Base-by-base conservation (phyloP, 805 yeast genomes). In the Candida vaughaniae region DNA sequence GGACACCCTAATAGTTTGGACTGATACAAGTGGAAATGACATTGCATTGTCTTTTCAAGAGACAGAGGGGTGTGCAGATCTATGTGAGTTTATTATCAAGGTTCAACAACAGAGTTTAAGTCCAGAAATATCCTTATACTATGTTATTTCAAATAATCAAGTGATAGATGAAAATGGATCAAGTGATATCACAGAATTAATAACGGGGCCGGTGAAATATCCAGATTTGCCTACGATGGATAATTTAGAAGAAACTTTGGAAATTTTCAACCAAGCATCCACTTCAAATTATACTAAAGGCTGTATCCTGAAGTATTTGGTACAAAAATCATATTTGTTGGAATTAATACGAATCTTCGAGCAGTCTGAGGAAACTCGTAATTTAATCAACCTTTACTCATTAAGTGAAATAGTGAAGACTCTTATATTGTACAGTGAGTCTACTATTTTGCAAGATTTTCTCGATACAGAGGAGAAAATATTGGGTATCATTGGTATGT, bases 1-100 rank as follows among this genome's bases (percentile, higher is more conserved):
- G 54, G 97, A 89, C 41, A 89, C 97, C 0, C 66, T 91, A 32
- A 87, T 91, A 7, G 96, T 91, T 15, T 91, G 98, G 98, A 85
- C 95, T 7, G 96, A 87, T 52, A 71, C 74, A 14, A 79, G 82
- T 6, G 73, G 72, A 4, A 73, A 72, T 36, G 95, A 88, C 58
- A 78, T 87, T 45, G 98, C 98, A 1, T 68, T 91, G 16, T 84
- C 95, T 31, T 91, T 91, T 58, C 96, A 91, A 58, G 97, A 89
- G 51, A 80, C 86, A 23, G 84, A 82, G 31, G 98, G 97, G 0
- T 91, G 99, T 59, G 76, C 85, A 9, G 76, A 80, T 5, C 53
- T 90, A 29, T 88, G 96, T 56, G 91, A 86, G 33, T 90, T 88
- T 53, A 71, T 90, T 17, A 75, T 85, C 14, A 72, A 72, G 36